Conservation (phyloP, 2,329 filamentous ascomycete species). For the Calonectria pauciramosa region DNA sequence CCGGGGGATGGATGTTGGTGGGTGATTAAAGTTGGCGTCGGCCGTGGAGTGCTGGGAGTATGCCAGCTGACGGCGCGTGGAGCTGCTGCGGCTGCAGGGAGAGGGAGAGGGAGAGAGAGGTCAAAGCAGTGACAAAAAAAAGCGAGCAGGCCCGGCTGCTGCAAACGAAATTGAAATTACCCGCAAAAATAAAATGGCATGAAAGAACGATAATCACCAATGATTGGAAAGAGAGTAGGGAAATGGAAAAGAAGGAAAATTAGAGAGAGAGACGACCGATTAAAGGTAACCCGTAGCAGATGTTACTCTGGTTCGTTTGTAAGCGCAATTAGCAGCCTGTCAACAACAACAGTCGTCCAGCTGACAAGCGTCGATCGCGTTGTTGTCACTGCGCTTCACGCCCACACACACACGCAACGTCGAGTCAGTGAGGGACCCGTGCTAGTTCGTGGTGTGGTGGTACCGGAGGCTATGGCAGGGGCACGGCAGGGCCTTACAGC, state of each 20-base stretch:
- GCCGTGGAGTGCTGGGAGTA: slow-evolving; percentile 28
- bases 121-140: slow-evolving; percentile 36
- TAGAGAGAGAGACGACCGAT: not conserved
- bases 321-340: slow-evolving; percentile 1
- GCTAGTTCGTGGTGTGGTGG: slow-evolving; percentile 26
- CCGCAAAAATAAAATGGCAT: slow-evolving; percentile 25
- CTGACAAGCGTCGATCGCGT: slow-evolving; percentile 31
- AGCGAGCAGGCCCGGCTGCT: slow-evolving; percentile 46
- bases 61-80: slow-evolving; percentile 37
- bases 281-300: not conserved
- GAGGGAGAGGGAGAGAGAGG: slow-evolving; percentile 35
- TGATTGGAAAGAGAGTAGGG: not conserved
- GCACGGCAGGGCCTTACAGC: not conserved
- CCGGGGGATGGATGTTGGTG: slow-evolving; percentile 30
- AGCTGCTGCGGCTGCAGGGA: slow-evolving; percentile 40
- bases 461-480: not conserved
- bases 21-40: slow-evolving; percentile 41
- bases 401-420: slow-evolving; percentile 18
- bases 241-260: not conserved
- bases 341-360: slow-evolving; percentile 12
- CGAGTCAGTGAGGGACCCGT: slow-evolving; percentile 26
- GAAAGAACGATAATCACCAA: slow-evolving; percentile 4
- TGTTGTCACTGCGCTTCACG: slow-evolving; percentile 34
- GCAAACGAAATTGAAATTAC: slow-evolving; percentile 38
- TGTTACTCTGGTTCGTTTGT: not conserved